Evolutionary conservation across 2,329 filamentous ascomycete genomes (phyloP), one percentile per base, ranked within the genome.

Genomic region (Diaporthe batatas): DNA sequence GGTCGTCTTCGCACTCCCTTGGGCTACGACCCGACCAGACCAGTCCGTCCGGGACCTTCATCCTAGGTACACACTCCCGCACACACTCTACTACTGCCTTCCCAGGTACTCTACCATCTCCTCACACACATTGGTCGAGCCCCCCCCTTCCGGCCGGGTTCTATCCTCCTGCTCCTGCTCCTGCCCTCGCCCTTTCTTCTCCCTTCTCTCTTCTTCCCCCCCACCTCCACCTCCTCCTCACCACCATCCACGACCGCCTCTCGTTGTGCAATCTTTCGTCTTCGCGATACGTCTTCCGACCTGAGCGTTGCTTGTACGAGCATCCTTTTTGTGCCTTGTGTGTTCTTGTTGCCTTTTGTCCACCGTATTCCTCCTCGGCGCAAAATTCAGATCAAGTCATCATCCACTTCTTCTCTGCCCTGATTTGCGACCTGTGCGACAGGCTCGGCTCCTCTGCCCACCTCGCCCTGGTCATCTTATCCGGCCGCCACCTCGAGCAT

Each of bases 261-360:
- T 65, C 62, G 62, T 65, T 70, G 72, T 71, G 70, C 68, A 64
- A 71, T 55, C 42, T 49, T 49, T 57, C 72, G 59, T 71, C 72
- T 70, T 70, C 70, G 68, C 67, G 69, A 64, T 62, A 44, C 36
- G 67, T 68, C 68, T 70, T 58, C 68, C 68, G 72, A 65, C 72
- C 59, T 71, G 72, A 71, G 72, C 72, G 72, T 74, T 74, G 72
- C 70, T 74, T 64, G 72, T 47, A 68, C 47, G 69, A 74, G 72
- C 70, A 74, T 74, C 70, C 55, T 74, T 69, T 74, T 73, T 62
- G 67, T 70, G 57, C 34, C 58, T 71, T 53, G 54, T 69, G 44
- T 42, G 49, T 42, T 36, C 55, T 70, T 67, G 68, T 73, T 36
- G 53, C 42, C 44, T 57, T 55, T 54, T 64, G 55, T 68, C 57